Conservation (phyloP, 495 filamentous ascomycete species). For the Penicillium subrubescens region DNA sequence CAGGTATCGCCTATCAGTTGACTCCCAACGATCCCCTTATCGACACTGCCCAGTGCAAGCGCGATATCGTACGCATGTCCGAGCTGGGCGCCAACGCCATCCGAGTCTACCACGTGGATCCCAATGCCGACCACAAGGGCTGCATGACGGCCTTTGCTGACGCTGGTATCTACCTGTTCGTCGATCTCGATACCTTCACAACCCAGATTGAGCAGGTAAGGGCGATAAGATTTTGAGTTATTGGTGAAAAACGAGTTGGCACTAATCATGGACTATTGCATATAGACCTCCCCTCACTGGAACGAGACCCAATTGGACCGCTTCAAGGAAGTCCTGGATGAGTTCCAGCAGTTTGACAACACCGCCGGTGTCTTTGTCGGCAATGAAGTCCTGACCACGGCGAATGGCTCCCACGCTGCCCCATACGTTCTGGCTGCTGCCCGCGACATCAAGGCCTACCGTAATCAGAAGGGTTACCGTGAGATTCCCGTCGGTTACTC, state of each 20-base stretch:
- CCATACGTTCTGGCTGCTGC: constrained; percentile 82
- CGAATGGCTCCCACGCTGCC: constrained; percentile 64
- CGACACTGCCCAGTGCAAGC: constrained; percentile 73
- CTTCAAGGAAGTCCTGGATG: constrained; percentile 74
- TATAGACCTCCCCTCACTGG: constrained; percentile 56
- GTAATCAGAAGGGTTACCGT: constrained; percentile 76
- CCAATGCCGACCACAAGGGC: constrained; percentile 67
- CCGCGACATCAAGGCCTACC: constrained; percentile 80
- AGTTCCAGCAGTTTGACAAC: constrained; percentile 78
- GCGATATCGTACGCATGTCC: constrained; percentile 78
- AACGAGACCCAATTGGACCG: constrained; percentile 65
- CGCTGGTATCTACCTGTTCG: constrained; percentile 76
- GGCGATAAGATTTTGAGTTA: background rate
- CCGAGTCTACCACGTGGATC: constrained; percentile 86
- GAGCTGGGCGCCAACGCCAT: constrained; percentile 81
- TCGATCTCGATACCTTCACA: constrained; percentile 83
- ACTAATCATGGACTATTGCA: background rate
- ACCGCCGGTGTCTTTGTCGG: constrained; percentile 81
- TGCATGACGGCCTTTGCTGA: constrained; percentile 71
- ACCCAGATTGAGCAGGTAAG: constrained; percentile 75
- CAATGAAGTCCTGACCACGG: constrained; percentile 73
- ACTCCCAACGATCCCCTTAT: constrained; percentile 72
- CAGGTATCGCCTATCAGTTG: constrained; percentile 74
- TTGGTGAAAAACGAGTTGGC: background rate
- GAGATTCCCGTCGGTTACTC: constrained; percentile 86